Evolutionary conservation across 192 early-diverging fungal species (phyloP).

Genomic region (Cladochytrium replicatum): DNA sequence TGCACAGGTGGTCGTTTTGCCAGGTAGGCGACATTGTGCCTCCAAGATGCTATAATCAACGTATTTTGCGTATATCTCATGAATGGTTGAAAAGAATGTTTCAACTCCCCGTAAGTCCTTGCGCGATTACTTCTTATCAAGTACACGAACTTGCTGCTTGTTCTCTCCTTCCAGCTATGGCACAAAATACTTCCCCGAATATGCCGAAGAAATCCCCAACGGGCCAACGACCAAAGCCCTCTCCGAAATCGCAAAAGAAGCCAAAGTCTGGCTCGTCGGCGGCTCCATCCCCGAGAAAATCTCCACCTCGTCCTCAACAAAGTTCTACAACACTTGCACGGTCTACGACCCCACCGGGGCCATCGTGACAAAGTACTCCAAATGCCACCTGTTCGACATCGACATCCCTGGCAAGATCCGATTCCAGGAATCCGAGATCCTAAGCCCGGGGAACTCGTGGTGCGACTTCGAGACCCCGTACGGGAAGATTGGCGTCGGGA

Average conservation of each 20-base stretch:
- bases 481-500: constrained; percentile 83
- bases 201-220: constrained; percentile 71
- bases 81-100: constrained; percentile 78
- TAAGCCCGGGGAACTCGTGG: constrained; percentile 62
- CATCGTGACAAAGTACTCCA: constrained; percentile 28
- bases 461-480: constrained; percentile 71
- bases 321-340: constrained; percentile 77
- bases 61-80: no score
- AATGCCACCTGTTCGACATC: constrained; percentile 92
- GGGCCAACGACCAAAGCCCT: constrained; percentile 66
- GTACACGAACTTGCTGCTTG: no score
- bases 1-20: constrained; percentile 84
- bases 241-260: constrained; percentile 74
- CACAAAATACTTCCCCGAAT: constrained; percentile 77
- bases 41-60: no score
- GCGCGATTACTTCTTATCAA: no score
- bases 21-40: constrained; percentile 33
- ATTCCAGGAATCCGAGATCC: constrained; percentile 80
- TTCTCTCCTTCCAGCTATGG: no score
- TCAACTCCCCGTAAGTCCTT: constrained; percentile 99
- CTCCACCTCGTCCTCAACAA: constrained; percentile 2
- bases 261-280: constrained; percentile 66
- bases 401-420: constrained; percentile 85
- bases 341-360: constrained; percentile 53
- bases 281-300: constrained; percentile 89